Conservation (phyloP, 352 stramenopile species). For the Blastocystis sp. region DNA sequence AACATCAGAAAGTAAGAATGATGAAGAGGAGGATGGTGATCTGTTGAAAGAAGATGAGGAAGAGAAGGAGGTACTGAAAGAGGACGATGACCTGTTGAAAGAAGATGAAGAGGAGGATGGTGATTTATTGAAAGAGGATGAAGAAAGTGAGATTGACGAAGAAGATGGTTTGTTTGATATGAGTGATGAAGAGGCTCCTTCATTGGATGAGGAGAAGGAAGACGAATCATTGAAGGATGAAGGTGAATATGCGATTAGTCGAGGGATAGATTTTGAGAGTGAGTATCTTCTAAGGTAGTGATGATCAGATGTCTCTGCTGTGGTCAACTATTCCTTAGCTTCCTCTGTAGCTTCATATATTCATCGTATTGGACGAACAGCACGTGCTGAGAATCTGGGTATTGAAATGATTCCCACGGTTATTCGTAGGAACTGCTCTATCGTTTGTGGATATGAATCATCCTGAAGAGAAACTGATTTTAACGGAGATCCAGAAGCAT, state of each 20-base stretch:
- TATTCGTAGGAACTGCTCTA: conserved; percentile 84
- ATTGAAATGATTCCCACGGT: neutral
- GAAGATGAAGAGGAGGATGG: conserved; percentile 67
- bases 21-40: conserved; percentile 68
- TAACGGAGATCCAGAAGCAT: conserved; percentile 81
- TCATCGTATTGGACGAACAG: conserved; percentile 93
- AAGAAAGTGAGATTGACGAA: conserved; percentile 67
- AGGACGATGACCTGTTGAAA: conserved; percentile 68
- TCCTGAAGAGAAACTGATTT: conserved; percentile 73
- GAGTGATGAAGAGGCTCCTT: conserved; percentile 57
- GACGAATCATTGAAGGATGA: conserved; percentile 66
- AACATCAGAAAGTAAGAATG: conserved; percentile 70
- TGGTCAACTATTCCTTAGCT: conserved; percentile 97
- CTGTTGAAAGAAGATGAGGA: conserved; percentile 66
- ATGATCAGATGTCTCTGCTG: conserved; percentile 82
- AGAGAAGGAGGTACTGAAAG: conserved; percentile 68
- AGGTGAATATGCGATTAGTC: conserved; percentile 85
- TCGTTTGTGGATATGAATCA: conserved; percentile 81
- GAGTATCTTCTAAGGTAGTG: neutral
- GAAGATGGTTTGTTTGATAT: conserved; percentile 66
- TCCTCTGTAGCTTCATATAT: conserved; percentile 86
- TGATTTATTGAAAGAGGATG: conserved; percentile 53
- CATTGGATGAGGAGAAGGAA: conserved; percentile 15
- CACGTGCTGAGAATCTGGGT: conserved; percentile 75
- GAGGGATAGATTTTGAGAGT: conserved; percentile 90